Evolutionary conservation across 202 grass and related monocot species (phyloP).

Genomic region (Schoenoplectus tabernaemontani): DNA sequence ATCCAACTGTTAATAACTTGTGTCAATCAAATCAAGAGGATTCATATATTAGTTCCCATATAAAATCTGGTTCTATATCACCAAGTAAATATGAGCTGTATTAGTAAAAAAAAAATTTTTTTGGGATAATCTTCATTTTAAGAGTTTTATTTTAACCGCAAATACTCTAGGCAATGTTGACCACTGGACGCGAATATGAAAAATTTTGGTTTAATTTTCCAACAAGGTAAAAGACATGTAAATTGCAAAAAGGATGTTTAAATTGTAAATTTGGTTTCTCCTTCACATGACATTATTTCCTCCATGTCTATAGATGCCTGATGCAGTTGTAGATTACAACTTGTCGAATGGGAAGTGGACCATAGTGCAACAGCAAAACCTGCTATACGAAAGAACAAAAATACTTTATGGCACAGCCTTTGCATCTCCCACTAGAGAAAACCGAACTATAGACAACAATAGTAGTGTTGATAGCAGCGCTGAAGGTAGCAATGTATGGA

Average conservation of each 20-base stretch:
- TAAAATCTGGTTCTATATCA: too few relatives aligned
- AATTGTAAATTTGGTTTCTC: not conserved
- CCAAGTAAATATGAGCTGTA: too few relatives aligned
- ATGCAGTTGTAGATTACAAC: conserved; percentile 95
- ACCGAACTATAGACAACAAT: conserved; percentile 29
- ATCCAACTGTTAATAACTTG: not conserved
- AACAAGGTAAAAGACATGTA: not conserved
- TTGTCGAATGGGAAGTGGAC: conserved; percentile 72
- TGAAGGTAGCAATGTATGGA: conserved; percentile 48
- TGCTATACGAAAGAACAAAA: conserved; percentile 80
- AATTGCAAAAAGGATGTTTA: not conserved
- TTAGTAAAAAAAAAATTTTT: not conserved
- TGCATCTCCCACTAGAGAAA: conserved; percentile 23
- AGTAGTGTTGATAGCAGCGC: conserved; percentile 29
- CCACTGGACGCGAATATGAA: not conserved
- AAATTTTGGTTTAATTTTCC: not conserved
- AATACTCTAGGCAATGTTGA: not conserved
- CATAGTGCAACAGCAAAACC: conserved; percentile 91
- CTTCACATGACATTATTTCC: not conserved
- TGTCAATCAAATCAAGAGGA: not conserved
- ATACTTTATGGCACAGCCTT: conserved; percentile 61
- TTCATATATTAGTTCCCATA: not conserved
- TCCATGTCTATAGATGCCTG: conserved; percentile 69
- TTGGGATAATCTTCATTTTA: not conserved
- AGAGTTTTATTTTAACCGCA: not conserved